A percentile compares a stretch with the other conserved stretches of the same genome.
These are phyloP conservation scores for Fusarium xyrophilum DNA, from an alignment of 2,329 filamentous ascomycete species.

Conservation along the genomic window DNA sequence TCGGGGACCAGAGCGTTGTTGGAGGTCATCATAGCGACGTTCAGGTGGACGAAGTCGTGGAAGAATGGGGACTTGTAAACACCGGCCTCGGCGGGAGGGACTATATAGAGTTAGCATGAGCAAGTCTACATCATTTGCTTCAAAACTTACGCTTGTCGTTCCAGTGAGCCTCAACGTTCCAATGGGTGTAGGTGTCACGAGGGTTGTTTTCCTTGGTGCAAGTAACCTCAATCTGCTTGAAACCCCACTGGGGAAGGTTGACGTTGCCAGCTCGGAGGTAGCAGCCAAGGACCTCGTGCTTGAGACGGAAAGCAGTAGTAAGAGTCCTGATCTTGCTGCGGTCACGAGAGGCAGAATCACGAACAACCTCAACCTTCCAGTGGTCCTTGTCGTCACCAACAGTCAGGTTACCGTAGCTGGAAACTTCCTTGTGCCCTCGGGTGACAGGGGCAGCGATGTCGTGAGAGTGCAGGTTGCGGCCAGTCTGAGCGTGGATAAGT, in stretches of 20 bases:
- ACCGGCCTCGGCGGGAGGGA: constrained; percentile 86
- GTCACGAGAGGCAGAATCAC: constrained; percentile 86
- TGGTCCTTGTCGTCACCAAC: constrained; percentile 98
- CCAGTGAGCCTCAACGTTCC: constrained; percentile 95
- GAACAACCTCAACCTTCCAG: constrained; percentile 92
- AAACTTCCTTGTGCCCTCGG: constrained; percentile 92
- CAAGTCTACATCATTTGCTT: background rate
- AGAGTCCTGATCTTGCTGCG: constrained; percentile 85
- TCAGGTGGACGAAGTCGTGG: constrained; percentile 96
- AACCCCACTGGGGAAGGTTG: constrained; percentile 98
- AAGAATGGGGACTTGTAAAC: constrained; percentile 97
- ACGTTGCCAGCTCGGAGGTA: constrained; percentile 95
- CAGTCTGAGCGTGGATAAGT: constrained; percentile 92
- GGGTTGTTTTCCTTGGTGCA: constrained; percentile 94
- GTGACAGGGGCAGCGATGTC: constrained; percentile 85
- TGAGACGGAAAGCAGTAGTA: constrained; percentile 90
- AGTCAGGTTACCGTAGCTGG: constrained; percentile 93
- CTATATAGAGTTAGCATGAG: constrained; percentile 52
- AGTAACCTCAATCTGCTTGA: constrained; percentile 98
- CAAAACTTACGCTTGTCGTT: constrained; percentile 84
- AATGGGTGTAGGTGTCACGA: constrained; percentile 93
- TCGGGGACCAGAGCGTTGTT: constrained; percentile 98
- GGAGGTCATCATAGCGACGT: constrained; percentile 99
- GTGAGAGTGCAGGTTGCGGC: constrained; percentile 96
- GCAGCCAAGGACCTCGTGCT: constrained; percentile 81